These are phyloP conservation scores for Teunomyces aglyptinius DNA, from an alignment of 805 yeast species.

Conservation along the genomic window DNA sequence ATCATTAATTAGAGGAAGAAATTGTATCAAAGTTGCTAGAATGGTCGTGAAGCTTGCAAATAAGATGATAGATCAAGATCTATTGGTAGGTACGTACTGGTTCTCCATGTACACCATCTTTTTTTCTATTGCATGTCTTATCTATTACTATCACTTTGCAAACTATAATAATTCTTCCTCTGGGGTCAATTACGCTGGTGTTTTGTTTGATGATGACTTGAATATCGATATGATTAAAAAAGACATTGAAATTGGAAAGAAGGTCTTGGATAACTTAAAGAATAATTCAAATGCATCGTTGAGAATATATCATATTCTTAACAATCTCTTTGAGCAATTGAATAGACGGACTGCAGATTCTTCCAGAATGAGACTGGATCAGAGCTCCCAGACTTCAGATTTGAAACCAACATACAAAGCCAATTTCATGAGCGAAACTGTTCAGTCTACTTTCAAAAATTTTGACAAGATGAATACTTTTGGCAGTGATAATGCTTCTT, in stretches of 20 bases:
- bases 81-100: slow-evolving; percentile 87
- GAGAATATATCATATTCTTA: slow-evolving; percentile 75
- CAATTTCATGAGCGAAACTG: slow-evolving; percentile 13
- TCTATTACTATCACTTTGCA: slow-evolving; percentile 69
- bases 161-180: slow-evolving; percentile 25
- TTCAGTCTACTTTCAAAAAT: slow-evolving; percentile 23
- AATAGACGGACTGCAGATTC: slow-evolving; percentile 65
- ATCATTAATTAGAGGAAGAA: slow-evolving; percentile 71
- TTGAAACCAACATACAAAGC: slow-evolving; percentile 8
- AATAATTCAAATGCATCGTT: slow-evolving; percentile 75
- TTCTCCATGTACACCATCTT: slow-evolving; percentile 86
- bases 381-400: neutral
- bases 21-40: slow-evolving; percentile 81
- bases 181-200: slow-evolving; percentile 44
- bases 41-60: slow-evolving; percentile 78
- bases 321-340: slow-evolving; percentile 75
- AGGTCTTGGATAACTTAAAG: slow-evolving; percentile 66
- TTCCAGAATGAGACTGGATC: slow-evolving; percentile 16
- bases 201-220: slow-evolving; percentile 44
- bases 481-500: neutral
- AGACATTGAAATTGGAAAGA: slow-evolving; percentile 82
- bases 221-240: slow-evolving; percentile 54
- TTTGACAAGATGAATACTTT: slow-evolving; percentile 28
- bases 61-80: slow-evolving; percentile 69
- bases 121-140: slow-evolving; percentile 83